Evolutionary conservation across 2,329 filamentous ascomycete species (phyloP).

Genomic region (Bisporella sp.): DNA sequence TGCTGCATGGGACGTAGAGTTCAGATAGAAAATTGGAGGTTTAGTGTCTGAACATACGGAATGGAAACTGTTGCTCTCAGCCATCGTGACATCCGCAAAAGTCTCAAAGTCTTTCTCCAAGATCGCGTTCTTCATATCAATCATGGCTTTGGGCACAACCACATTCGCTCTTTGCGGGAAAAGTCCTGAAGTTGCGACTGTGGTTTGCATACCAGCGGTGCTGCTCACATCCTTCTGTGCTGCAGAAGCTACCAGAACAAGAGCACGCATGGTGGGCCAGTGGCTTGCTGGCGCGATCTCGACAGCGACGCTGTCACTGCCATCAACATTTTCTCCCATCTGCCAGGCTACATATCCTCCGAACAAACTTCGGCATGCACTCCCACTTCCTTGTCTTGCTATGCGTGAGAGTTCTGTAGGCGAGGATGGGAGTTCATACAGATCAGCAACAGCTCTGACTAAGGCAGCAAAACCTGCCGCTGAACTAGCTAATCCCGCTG

Average conservation of each 20-base stretch:
- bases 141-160: slow-evolving; percentile 80
- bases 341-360: slow-evolving; percentile 96
- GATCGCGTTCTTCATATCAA: slow-evolving; percentile 77
- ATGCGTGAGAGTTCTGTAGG: slow-evolving; percentile 82
- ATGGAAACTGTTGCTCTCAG: slow-evolving; percentile 95
- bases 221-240: slow-evolving; percentile 94
- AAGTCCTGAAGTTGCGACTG: slow-evolving; percentile 82
- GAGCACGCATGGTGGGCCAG: slow-evolving; percentile 91
- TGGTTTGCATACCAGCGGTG: slow-evolving; percentile 95
- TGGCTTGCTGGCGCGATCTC: slow-evolving; percentile 82
- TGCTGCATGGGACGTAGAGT: slow-evolving; percentile 82
- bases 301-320: slow-evolving; percentile 80
- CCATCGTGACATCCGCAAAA: slow-evolving; percentile 91
- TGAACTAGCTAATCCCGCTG: slow-evolving; percentile 75
- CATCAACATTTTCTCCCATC: slow-evolving; percentile 67
- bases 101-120: slow-evolving; percentile 69
- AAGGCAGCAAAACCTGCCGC: slow-evolving; percentile 64
- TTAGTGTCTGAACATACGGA: slow-evolving; percentile 90
- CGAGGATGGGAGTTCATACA: slow-evolving; percentile 78
- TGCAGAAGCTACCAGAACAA: slow-evolving; percentile 85
- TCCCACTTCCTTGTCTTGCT: slow-evolving; percentile 89
- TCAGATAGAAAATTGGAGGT: slow-evolving; percentile 98
- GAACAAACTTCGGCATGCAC: slow-evolving; percentile 87
- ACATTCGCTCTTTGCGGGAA: slow-evolving; percentile 69
- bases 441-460: slow-evolving; percentile 80